Percentiles rank a stretch among this genome's conserved stretches.
Conservation (phyloP, 2,329 filamentous ascomycete species). For the Trichoderma endophyticum region DNA sequence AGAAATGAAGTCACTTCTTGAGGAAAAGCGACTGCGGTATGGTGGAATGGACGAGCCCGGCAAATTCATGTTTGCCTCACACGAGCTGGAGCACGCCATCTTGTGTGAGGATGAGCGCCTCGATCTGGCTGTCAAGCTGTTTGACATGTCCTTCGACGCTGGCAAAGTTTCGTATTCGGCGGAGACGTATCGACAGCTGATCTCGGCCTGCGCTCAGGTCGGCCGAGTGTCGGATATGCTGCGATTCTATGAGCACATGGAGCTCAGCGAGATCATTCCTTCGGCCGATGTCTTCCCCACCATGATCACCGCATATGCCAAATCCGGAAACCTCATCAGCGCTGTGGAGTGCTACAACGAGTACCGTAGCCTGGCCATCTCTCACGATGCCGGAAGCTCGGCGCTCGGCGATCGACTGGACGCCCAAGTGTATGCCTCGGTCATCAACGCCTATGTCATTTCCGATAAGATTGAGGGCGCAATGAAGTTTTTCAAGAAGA, state of each 20-base stretch:
- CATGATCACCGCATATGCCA: conserved; percentile 93
- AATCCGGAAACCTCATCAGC: conserved; percentile 74
- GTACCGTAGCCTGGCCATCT: conserved; percentile 85
- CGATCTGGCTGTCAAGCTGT: conserved; percentile 79
- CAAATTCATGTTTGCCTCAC: conserved; percentile 84
- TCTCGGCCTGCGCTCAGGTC: conserved; percentile 80
- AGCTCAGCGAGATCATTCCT: conserved; percentile 68
- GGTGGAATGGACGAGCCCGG: conserved; percentile 80
- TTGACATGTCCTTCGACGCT: conserved; percentile 68
- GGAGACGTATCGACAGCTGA: conserved; percentile 79
- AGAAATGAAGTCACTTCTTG: conserved; percentile 67
- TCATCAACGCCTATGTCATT: conserved; percentile 84
- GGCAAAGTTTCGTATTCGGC: conserved; percentile 67
- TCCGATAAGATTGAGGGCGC: conserved; percentile 79
- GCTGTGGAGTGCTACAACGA: conserved; percentile 95
- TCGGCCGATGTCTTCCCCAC: conserved; percentile 80
- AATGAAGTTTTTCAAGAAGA: conserved; percentile 78
- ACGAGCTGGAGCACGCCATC: conserved; percentile 82
- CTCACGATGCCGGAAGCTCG: conserved; percentile 70
- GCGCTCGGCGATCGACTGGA: conserved; percentile 71
- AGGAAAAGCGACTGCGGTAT: conserved; percentile 79
- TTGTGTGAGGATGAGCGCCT: conserved; percentile 84
- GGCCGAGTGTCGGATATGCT: conserved; percentile 87
- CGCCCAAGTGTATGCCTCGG: conserved; percentile 80
- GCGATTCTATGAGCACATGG: conserved; percentile 88